Base-by-base conservation (phyloP, 208 protist species). In the Porcisia hertigi region DNA sequence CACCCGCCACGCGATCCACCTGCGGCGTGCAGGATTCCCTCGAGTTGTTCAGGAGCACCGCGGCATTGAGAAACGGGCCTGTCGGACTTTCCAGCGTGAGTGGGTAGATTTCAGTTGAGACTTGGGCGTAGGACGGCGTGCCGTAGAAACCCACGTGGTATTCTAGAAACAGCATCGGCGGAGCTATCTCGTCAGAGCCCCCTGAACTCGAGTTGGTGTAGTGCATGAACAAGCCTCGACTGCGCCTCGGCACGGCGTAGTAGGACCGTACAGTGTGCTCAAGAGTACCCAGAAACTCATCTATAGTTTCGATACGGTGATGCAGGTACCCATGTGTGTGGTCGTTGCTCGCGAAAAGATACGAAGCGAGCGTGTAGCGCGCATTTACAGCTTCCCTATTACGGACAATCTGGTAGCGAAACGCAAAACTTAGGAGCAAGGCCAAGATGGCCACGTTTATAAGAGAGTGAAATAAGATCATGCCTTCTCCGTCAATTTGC, bases 191-290 rank as follows among this genome's bases (percentile, higher is more conserved):
- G 12, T 59, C 73, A 55, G 60, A 36, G 71, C 9, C 25, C n/a
- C 49, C 30, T 23, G 73, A 34, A 45, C 78, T 62, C 36, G 67
- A 67, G 53, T 78, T 64, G 0, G 84, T 82, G 76, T 89, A 92
- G 74, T 92, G 85, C 85, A 88, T 86, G 79, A 88, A 92, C n/a
- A 81, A 64, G 23, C 82, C 85, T 30, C 73, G 84, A 53, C 84
- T 85, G 34, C 72, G 72, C 8, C 73, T 70, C 2, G 85, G 85
- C 8, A 82, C 66, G 23, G 76, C 69, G 81, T 92, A 88, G 82
- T 89, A 89, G 7, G 81, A 73, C 41, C 66, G 63, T 53, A 80
- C 81, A 43, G 82, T 88, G 45, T 53, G 41, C 71, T 84, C 75
- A 16, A 92, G 81, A 14, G 78, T 71, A 41, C 34, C 58, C 3